Percentiles rank a stretch among this genome's conserved stretches.
Evolutionary conservation across 1,284 basidiomycete species (phyloP).

Genomic region (Meripilus lineatus): DNA sequence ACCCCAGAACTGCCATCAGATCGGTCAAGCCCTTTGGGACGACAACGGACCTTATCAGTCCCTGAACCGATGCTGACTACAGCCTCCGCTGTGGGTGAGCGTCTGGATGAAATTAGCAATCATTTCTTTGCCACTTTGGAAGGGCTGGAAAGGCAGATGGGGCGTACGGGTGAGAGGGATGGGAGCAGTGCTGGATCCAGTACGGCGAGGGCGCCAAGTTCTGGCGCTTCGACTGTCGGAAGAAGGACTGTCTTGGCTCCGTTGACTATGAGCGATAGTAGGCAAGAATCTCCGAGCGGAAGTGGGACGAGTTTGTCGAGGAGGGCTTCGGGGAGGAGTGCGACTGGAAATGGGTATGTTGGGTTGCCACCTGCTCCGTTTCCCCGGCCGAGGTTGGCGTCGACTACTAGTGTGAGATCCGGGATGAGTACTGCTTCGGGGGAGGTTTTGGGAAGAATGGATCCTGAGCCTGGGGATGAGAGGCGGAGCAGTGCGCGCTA

Average conservation of each 20-base stretch:
- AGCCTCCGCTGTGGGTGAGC: conserved; percentile 57
- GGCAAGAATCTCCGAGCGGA: conserved; percentile 6
- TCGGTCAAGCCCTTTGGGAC: not conserved
- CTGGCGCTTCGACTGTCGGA: conserved; percentile 14
- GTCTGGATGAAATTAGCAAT: conserved; percentile 59
- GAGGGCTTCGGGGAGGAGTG: conserved; percentile 5
- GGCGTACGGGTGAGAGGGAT: conserved; percentile 17
- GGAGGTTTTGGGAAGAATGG: conserved; percentile 30
- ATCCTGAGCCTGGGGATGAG: conserved; percentile 24
- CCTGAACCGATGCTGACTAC: conserved; percentile 46
- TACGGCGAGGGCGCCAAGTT: conserved; percentile 15
- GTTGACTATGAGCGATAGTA: conserved; percentile 7
- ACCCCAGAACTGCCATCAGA: conserved; percentile 5
- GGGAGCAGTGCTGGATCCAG: conserved; percentile 14
- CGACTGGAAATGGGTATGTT: conserved; percentile 7
- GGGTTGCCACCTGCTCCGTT: conserved; percentile 17
- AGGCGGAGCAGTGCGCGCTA: conserved; percentile 2
- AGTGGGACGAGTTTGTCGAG: conserved; percentile 9
- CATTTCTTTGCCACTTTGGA: conserved; percentile 52
- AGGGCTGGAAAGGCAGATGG: conserved; percentile 22
- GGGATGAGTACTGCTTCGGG: conserved; percentile 28
- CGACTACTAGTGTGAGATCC: conserved; percentile 25
- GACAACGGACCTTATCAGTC: conserved; percentile 15
- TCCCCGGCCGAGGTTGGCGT: conserved; percentile 21
- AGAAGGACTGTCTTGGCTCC: conserved; percentile 10